Evolutionary conservation across 2,329 filamentous ascomycete species (phyloP).

Genomic region (Fusarium agapanthi): DNA sequence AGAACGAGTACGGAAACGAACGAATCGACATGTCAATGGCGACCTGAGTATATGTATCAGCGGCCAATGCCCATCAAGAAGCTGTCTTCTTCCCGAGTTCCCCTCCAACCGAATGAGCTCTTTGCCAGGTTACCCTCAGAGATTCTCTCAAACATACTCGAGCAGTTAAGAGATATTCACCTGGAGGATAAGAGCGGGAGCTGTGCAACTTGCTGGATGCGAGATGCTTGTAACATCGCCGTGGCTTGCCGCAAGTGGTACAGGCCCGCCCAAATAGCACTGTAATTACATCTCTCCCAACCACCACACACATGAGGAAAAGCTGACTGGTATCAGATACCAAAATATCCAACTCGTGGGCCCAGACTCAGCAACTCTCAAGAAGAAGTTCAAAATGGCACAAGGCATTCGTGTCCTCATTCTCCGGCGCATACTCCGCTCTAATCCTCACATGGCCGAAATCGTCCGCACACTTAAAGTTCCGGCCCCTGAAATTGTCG

Average conservation of each 20-base stretch:
- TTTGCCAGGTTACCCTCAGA: constrained; percentile 67
- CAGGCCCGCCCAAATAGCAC: constrained; percentile 57
- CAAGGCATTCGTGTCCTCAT: constrained; percentile 64
- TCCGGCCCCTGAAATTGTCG: constrained; percentile 54
- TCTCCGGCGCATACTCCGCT: constrained; percentile 65
- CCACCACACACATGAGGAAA: background rate
- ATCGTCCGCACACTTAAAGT: constrained; percentile 67
- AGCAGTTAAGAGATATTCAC: constrained; percentile 62
- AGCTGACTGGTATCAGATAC: constrained; percentile 54
- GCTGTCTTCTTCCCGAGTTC: constrained; percentile 29
- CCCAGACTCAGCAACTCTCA: constrained; percentile 62
- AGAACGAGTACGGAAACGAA: constrained; percentile 53
- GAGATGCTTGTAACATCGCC: constrained; percentile 63
- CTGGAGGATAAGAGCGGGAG: constrained; percentile 57
- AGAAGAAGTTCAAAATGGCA: constrained; percentile 65
- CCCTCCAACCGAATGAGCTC: constrained; percentile 57
- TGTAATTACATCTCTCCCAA: constrained; percentile 52
- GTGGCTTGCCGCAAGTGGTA: constrained; percentile 62
- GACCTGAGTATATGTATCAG: constrained; percentile 35
- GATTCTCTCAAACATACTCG: constrained; percentile 65
- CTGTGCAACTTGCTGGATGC: constrained; percentile 73
- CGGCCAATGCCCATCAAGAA: constrained; percentile 36
- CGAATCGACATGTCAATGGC: constrained; percentile 42
- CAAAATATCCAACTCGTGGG: constrained; percentile 67
- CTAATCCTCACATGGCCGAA: constrained; percentile 60